Evolutionary conservation across 2,329 filamentous ascomycete genomes (phyloP).

Genomic region (Ophiostoma angusticollis): DNA sequence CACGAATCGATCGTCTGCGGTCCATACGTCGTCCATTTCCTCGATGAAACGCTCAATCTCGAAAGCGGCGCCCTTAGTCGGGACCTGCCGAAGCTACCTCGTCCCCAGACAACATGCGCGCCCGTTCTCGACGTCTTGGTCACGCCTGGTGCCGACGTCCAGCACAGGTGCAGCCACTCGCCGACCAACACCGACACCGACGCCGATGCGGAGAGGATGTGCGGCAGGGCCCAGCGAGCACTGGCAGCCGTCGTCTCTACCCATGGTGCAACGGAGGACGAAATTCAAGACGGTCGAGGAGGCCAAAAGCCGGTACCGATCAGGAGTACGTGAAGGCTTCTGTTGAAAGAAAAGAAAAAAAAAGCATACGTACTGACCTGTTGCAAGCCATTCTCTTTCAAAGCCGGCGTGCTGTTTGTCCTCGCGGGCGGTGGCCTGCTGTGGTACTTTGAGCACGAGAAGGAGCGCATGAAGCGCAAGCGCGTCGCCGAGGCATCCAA

Average conservation of each 20-base stretch:
- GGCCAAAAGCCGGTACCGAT: constrained; percentile 44
- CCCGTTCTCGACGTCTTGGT: constrained; percentile 2
- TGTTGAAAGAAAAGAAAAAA: not conserved
- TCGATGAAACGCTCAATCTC: constrained; percentile 10
- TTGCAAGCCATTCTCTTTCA: constrained; percentile 81
- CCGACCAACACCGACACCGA: not conserved
- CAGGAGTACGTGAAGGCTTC: constrained; percentile 31
- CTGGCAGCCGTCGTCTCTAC: constrained; percentile 14
- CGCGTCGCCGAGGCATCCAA: constrained; percentile 85
- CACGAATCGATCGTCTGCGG: too few species aligned
- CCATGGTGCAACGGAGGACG: constrained; percentile 24
- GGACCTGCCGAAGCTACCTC: constrained; percentile 5
- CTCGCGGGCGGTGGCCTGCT: constrained; percentile 63
- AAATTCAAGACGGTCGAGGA: constrained; percentile 44
- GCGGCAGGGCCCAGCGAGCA: constrained; percentile 14
- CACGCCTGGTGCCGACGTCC: not conserved
- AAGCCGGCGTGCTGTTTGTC: constrained; percentile 77
- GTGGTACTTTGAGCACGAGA: constrained; percentile 88
- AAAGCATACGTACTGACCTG: not conserved
- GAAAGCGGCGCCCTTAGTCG: constrained; percentile 8
- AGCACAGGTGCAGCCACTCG: not conserved
- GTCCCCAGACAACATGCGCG: not conserved
- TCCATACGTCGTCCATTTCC: too few species aligned
- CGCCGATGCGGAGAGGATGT: constrained; percentile 1
- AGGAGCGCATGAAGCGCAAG: constrained; percentile 78